These are phyloP conservation scores for Petunia secreta DNA, from an alignment of 257 asterid species.

Conservation along the genomic window DNA sequence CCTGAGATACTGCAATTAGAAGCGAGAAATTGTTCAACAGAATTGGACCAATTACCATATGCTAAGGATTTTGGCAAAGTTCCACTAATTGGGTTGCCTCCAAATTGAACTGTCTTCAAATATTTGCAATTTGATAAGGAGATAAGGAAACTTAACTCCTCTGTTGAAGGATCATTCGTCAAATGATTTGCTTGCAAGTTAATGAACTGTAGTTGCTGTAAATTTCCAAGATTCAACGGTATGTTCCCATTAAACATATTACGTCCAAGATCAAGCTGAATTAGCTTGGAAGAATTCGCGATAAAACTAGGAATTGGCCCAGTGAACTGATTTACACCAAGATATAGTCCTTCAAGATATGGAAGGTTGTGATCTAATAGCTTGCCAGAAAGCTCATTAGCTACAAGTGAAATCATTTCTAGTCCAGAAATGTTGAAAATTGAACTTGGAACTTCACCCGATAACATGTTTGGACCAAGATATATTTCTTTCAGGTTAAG, in stretches of 20 bases:
- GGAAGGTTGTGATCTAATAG: constrained; percentile 21
- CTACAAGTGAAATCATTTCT: not conserved
- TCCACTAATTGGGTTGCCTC: constrained; percentile 17
- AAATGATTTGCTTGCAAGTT: not conserved
- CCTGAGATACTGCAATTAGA: constrained; percentile 3
- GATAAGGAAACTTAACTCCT: constrained; percentile 12
- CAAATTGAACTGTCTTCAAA: not conserved
- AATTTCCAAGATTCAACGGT: constrained; percentile 26
- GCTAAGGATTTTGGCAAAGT: constrained; percentile 25
- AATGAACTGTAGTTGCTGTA: not conserved
- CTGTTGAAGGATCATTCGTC: constrained; percentile 17
- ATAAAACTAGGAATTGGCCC: constrained; percentile 30
- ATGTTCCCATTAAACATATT: constrained; percentile 28
- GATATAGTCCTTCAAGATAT: not conserved
- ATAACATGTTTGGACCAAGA: constrained; percentile 19
- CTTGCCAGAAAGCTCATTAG: constrained; percentile 27
- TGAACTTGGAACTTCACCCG: constrained; percentile 27
- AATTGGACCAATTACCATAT: constrained; percentile 12
- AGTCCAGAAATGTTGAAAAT: constrained; percentile 31
- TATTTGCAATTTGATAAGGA: constrained; percentile 16
- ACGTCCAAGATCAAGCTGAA: not conserved
- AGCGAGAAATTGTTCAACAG: not conserved
- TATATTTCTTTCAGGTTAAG: not conserved
- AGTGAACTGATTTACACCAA: not conserved
- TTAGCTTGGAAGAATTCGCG: constrained; percentile 27